A percentile compares a stretch with the other conserved stretches of the same genome.
Evolutionary conservation across 371 early-diverging fungal species (phyloP).

Genomic region (Funneliformis caledonium): DNA sequence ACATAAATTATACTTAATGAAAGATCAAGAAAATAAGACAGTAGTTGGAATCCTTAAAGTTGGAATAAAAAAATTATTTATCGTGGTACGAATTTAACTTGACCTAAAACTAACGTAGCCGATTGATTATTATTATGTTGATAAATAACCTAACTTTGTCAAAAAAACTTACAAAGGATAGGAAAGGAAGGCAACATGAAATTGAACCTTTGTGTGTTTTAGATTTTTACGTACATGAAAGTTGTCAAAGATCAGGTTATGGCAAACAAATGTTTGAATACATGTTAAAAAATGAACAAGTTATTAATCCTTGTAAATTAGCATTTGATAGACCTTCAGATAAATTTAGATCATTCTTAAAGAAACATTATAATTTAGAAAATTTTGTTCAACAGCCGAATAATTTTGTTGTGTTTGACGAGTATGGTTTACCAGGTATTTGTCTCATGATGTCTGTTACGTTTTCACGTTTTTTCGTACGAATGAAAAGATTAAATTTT

Average conservation of each 20-base stretch:
- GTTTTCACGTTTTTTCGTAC: neutral
- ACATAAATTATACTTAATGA: constrained; percentile 14
- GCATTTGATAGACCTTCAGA: constrained; percentile 26
- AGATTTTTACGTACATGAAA: constrained; percentile 28
- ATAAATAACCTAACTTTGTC: neutral
- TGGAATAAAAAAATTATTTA: constrained; percentile 24
- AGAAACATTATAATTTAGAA: constrained; percentile 24
- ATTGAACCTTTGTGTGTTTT: constrained; percentile 22
- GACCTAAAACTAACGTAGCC: neutral
- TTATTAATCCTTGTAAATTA: neutral
- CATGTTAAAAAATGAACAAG: neutral
- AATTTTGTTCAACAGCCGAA: constrained; percentile 17
- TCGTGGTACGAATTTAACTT: neutral
- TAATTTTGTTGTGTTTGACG: constrained; percentile 20
- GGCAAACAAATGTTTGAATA: constrained; percentile 24
- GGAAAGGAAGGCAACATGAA: constrained; percentile 13
- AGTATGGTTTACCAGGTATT: constrained; percentile 17
- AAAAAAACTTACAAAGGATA: neutral
- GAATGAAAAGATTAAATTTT: neutral
- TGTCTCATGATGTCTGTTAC: neutral
- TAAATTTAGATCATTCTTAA: constrained; percentile 11
- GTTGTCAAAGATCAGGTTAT: constrained; percentile 25
- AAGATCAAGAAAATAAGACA: neutral
- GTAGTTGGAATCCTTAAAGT: constrained; percentile 27
- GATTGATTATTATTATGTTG: neutral